These are phyloP conservation scores for Catenaria anguillulae DNA, from an alignment of 371 early-diverging fungal species.

Conservation along the genomic window DNA sequence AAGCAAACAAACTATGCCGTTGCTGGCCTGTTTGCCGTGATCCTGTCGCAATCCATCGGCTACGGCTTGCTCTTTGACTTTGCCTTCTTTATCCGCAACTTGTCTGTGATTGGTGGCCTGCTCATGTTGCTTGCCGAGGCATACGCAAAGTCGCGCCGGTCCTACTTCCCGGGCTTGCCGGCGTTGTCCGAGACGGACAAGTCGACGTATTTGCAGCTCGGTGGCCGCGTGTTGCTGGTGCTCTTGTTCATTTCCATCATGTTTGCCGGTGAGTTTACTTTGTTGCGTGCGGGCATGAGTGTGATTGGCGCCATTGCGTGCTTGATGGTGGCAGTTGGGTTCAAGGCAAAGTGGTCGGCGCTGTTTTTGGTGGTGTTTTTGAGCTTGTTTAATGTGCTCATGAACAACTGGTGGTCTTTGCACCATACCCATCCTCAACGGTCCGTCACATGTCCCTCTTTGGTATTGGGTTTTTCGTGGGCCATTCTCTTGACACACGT, in stretches of 20 bases:
- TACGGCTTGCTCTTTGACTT: slow-evolving; percentile 85
- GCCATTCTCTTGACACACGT: not conserved
- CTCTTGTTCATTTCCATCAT: slow-evolving; percentile 77
- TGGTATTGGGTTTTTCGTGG: not conserved
- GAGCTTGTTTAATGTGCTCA: slow-evolving; percentile 67
- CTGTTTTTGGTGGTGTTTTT: slow-evolving; percentile 78
- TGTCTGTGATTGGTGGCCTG: slow-evolving; percentile 86
- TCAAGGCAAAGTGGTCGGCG: slow-evolving; percentile 91
- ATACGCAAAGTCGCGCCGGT: slow-evolving; percentile 36
- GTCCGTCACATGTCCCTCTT: slow-evolving; percentile 9
- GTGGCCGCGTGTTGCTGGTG: slow-evolving; percentile 80
- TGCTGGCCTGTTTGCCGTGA: slow-evolving; percentile 58
- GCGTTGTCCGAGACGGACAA: slow-evolving; percentile 61
- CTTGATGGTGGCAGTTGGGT: slow-evolving; percentile 87
- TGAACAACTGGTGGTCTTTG: slow-evolving; percentile 94
- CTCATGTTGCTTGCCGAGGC: slow-evolving; percentile 78
- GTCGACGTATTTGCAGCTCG: slow-evolving; percentile 70
- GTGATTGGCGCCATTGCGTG: slow-evolving; percentile 69
- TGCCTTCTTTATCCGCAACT: slow-evolving; percentile 75
- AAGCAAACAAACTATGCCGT: slow-evolving; percentile 66
- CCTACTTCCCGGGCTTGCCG: slow-evolving; percentile 78
- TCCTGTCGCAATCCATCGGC: slow-evolving; percentile 73
- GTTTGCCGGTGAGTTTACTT: slow-evolving; percentile 65
- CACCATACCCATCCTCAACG: slow-evolving; percentile 58
- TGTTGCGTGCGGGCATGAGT: slow-evolving; percentile 50